Base-by-base conservation (phyloP, 179 eudicot species). In the Beta corolliflora region DNA sequence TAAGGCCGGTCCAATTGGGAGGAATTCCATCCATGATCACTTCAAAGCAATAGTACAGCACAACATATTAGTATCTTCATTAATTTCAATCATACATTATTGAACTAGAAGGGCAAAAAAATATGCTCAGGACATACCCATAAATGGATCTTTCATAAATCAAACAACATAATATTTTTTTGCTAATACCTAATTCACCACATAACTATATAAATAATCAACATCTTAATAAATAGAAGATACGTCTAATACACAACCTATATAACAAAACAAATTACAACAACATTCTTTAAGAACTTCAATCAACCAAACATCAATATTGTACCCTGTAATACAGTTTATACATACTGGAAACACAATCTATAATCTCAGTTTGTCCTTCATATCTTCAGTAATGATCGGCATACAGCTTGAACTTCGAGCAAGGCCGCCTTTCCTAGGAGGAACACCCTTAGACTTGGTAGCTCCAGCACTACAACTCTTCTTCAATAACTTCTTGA, bases 321-420 rank as follows among this genome's bases (percentile, higher is more conserved):
- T 18, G 31, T 67, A 25, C 21, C 71, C 36, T 67, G 48, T 29
- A 8, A 68, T 48, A 48, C 52, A 14, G 48, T 36, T 68, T 41
- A 14, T 16, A 11, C 41, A 18, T 13, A 7, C 21, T 48, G 0
- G 1, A 36, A 14, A 16, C 23, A 54, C 41, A 31, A 55, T 0
- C 48, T 70, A 79, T n/a, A 77, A 23, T 9, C 73, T 58, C 50
- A 79, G 48, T 61, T 84, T 80, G 12, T 80, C 81, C 77, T 80
- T 46, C 77, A 84, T 61, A 4, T 76, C 86, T 19, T 80, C 72
- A 19, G 74, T 73, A 65, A 84, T 84, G 31, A 78, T 74, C 4
- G 86, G 86, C 29, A 84, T 80, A 77, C 86, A 84, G 52, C 86
- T 84, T 15, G 86, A 76, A 31, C 86, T 84, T 1, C 86, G 80